Base-by-base conservation (phyloP, 2,329 filamentous ascomycete genomes). In the Botrytis squamosa region DNA sequence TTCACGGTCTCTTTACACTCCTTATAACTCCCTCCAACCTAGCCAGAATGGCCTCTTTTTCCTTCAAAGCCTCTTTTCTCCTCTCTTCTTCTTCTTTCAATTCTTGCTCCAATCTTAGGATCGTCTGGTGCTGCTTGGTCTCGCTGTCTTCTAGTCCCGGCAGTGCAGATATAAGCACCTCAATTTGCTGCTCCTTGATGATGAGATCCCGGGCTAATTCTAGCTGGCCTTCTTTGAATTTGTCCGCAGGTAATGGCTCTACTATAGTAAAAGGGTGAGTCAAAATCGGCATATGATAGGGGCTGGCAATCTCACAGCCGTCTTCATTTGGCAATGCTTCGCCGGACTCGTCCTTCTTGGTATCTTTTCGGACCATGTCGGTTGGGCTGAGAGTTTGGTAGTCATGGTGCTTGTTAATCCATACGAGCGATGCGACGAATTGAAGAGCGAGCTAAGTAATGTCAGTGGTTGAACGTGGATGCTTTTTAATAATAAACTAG, bases 121-220 rank as follows among this genome's bases (percentile, higher is more conserved):
- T 90, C 73, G 88, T 87, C 76, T 87, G 86, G 80, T 92, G 88
- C 82, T 97, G 93, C 79, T 94, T 91, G 75, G 88, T 86, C 81
- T 95, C 92, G 79, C 91, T 95, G 75, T 91, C 93, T 63, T 93
- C 91, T 36, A 96, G 84, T 0, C 93, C 93, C 0, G 93, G 93
- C 3, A 97, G 85, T 36, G 87, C 88, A 25, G 90, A 91, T 74
- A 95, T 92, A 66, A 96, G 84, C 63, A 89, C 86, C 81, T 96
- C 93, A 75, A 96, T 94, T 83, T 95, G 92, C 83, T 95, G 92
- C 79, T 94, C 91, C 80, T 95, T 94, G 74, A 92, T 82, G 74
- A 95, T 90, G 40, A 96, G 85, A 80, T 95, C 93, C 75, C 89
- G 88, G 55, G 92, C 92, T 71, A 96, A 85, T 81, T 95, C 93